These are phyloP conservation scores for Antarctomyces pellizariae DNA, from an alignment of 495 filamentous ascomycete genomes.

Conservation along the genomic window DNA sequence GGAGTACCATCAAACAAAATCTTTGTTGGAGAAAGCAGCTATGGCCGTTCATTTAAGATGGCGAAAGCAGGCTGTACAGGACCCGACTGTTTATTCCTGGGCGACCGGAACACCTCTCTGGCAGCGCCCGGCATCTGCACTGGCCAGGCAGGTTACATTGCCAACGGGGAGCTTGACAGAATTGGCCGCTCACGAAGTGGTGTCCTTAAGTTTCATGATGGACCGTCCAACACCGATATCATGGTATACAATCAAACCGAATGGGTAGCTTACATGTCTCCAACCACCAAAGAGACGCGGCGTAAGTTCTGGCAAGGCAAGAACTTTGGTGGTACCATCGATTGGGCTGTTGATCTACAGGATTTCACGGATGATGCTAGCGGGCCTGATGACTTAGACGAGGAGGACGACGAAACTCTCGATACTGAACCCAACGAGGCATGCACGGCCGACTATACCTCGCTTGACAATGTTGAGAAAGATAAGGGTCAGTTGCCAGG, in stretches of 20 bases:
- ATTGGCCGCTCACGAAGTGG: too few relatives aligned
- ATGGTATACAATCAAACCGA: slow-evolving; percentile 14
- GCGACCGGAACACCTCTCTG: slow-evolving; percentile 6
- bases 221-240: slow-evolving; percentile 13
- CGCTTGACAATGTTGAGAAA: too few relatives aligned
- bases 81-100: slow-evolving; percentile 12
- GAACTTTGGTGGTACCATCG: slow-evolving; percentile 17
- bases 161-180: slow-evolving; percentile 15
- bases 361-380: slow-evolving; percentile 2
- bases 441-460: too few relatives aligned
- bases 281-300: slow-evolving; percentile 11
- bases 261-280: slow-evolving; percentile 19
- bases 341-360: slow-evolving; percentile 17
- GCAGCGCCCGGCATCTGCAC: slow-evolving; percentile 18
- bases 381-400: slow-evolving; percentile 1
- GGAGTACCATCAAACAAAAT: slow-evolving; percentile 17
- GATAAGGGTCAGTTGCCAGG: too few relatives aligned
- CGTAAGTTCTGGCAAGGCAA: slow-evolving; percentile 8
- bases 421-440: too few relatives aligned
- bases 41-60: slow-evolving; percentile 18
- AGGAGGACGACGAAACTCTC: background rate
- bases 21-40: slow-evolving; percentile 15
- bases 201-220: slow-evolving; percentile 5
- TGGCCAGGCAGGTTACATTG: slow-evolving; percentile 14
- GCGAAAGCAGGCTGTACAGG: slow-evolving; percentile 10